Percentiles rank a stretch among this genome's conserved stretches.
Evolutionary conservation across 78 protist genomes (phyloP).

Genomic region (Ministeria vibrans): DNA sequence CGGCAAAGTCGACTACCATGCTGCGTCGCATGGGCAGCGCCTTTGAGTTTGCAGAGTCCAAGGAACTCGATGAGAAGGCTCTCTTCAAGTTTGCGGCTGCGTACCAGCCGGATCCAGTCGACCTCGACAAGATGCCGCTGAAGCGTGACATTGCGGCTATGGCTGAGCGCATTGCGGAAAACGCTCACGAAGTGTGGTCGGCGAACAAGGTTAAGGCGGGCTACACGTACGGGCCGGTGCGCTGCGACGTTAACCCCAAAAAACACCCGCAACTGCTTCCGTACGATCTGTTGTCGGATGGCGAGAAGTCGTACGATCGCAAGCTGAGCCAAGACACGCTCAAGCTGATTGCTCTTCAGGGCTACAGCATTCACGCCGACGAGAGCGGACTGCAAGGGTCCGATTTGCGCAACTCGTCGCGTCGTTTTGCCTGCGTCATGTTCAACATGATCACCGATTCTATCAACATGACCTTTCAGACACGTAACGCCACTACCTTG

Average conservation of each 20-base stretch:
- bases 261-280: neutral
- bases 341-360: neutral
- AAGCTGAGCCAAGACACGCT: neutral
- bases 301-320: conserved; percentile 1
- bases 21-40: neutral
- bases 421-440: neutral
- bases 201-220: neutral
- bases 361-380: neutral
- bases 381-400: neutral
- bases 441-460: too few species aligned
- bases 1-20: too few species aligned
- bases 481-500: too few species aligned
- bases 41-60: neutral
- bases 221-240: neutral
- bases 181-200: conserved; percentile 6
- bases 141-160: neutral
- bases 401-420: neutral
- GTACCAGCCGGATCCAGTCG: neutral
- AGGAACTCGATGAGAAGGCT: neutral
- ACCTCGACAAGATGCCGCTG: neutral
- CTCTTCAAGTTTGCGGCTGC: too few species aligned
- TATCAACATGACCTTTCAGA: too few species aligned
- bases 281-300: neutral
- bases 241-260: neutral
- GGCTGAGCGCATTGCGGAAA: neutral